phyloP scores from a whole-genome alignment of 345 rosid species.

The Brassica rapa region DNA sequence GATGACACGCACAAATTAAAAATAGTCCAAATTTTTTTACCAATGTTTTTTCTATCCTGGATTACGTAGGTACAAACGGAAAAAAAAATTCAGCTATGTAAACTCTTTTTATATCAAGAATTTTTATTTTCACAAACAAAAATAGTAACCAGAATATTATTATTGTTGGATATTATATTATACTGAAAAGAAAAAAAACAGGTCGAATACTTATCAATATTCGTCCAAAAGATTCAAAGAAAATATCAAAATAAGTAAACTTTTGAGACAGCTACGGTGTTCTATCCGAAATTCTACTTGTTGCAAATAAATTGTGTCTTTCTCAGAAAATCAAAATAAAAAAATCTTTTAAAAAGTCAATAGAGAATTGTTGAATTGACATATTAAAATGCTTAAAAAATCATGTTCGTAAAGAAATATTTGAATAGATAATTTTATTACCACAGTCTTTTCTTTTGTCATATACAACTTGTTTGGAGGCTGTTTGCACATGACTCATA shows the following conservation, averaged over 20 bases:
- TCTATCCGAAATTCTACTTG: neutral
- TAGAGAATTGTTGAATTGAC: neutral
- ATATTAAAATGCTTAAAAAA: neutral
- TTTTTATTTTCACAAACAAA: neutral
- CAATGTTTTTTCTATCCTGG: neutral
- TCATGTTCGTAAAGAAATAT: neutral
- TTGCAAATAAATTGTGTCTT: neutral
- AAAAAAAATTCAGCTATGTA: neutral
- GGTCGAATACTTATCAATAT: neutral
- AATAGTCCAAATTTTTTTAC: too few species aligned
- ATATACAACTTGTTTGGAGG: neutral
- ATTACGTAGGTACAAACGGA: neutral
- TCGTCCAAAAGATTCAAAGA: neutral
- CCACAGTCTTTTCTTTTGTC: neutral
- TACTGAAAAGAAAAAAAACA: neutral
- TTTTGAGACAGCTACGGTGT: neutral
- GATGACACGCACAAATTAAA: too few species aligned
- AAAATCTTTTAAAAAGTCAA: neutral
- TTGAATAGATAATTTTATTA: neutral
- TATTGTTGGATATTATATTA: neutral
- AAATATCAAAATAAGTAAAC: neutral
- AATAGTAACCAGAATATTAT: neutral
- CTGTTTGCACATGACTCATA: neutral
- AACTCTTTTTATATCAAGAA: neutral
- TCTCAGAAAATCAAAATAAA: neutral